Base-by-base conservation (phyloP, 1,284 basidiomycete species). In the Prillingera fragicola region DNA sequence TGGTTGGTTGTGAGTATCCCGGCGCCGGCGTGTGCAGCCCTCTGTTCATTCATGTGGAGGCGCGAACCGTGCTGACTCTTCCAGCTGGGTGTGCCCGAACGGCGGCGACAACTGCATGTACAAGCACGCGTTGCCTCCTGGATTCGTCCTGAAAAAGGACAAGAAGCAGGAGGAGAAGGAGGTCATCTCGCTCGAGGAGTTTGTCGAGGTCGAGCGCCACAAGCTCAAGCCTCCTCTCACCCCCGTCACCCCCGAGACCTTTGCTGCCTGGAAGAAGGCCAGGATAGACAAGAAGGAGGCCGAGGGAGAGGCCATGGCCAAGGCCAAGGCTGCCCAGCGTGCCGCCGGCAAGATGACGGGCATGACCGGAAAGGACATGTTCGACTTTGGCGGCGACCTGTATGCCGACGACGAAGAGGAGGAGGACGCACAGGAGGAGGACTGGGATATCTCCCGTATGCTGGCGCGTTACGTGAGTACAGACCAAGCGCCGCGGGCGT, bases 191-290 rank as follows among this genome's bases (percentile, higher is more conserved):
- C 64, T 98, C 41, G 94, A 98, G 69, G 95, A 98, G 58, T 99
- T 99, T 75, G 71, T 99, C 48, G 94, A 99, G 74, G 87, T 88
- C 38, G 91, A 96, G 85, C 83, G 94, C 43, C 94, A 98, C 75
- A 95, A 94, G 78, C 76, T 96, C 33, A 89, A 90, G 33, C 48
- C 82, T 13, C 91, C 92, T 62, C 75, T 97, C 38, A 98, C 95
- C 8, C 95, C 94, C 1, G 90, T 97, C n/a, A 98, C 92, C 0
- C 81, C 79, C 6, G 95, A 98, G 67, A 75, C 84, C 0, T 99
- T 99, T 64, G 85, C 88, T 0, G 77, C 79, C 41, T 99, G 94
- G 95, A 98, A 98, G 75, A 85, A 83, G 76, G 95, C 85, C 39
- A 75, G 87, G 49, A 78, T 87, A 81, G 82, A 87, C 75, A 92